phyloP scores from a whole-genome alignment of 345 rosid species.

The Citrus hindsii region DNA sequence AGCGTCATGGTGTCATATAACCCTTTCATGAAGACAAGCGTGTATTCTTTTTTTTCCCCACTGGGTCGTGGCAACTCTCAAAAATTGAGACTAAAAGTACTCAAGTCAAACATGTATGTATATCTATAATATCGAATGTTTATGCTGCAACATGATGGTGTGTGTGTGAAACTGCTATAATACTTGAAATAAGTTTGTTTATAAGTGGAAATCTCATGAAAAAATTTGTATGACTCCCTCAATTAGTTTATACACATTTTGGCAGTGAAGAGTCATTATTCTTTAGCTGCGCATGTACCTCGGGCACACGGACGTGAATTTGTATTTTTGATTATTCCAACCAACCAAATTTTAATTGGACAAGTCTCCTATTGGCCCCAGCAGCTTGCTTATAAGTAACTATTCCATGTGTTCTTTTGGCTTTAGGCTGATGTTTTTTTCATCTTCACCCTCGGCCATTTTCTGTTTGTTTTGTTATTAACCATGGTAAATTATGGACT shows the following conservation, averaged over 20 bases:
- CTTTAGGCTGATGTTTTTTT: neutral
- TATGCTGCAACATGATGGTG: neutral
- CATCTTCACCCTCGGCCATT: neutral
- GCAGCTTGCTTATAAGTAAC: constrained; percentile 9
- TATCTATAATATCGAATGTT: neutral
- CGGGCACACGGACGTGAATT: neutral
- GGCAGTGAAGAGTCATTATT: neutral
- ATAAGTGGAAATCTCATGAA: neutral
- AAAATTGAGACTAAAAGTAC: neutral
- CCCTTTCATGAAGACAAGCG: too few species aligned
- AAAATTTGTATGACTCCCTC: neutral
- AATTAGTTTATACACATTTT: neutral
- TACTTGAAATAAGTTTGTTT: neutral
- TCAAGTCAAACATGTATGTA: neutral
- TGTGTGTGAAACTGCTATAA: neutral
- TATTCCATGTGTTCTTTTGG: neutral
- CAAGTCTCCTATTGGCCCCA: neutral
- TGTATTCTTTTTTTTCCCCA: too few species aligned
- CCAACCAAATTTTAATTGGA: neutral
- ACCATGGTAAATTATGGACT: constrained; percentile 1
- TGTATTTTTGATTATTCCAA: neutral
- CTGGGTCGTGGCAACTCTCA: too few species aligned
- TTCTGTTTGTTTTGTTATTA: neutral
- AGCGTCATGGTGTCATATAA: neutral
- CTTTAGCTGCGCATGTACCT: neutral